Evolutionary conservation across 768 basidiomycete genomes (phyloP).

Genomic region (Crassisporium funariophilum): DNA sequence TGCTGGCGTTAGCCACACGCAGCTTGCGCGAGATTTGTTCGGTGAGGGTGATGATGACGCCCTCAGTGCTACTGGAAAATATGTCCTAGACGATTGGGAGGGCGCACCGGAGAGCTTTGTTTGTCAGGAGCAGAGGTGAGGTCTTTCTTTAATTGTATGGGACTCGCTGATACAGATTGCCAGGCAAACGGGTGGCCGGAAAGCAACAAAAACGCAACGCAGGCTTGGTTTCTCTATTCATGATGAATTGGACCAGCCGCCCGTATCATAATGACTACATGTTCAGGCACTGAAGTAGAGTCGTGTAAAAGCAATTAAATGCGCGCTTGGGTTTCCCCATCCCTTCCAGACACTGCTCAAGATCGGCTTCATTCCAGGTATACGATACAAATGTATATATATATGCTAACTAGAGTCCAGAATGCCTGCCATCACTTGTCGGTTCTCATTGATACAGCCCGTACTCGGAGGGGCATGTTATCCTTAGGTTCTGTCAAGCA

Average conservation of each 20-base stretch:
- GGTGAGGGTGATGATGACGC: constrained; percentile 72
- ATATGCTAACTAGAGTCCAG: too few relatives aligned
- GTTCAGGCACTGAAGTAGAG: too few relatives aligned
- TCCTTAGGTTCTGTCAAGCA: constrained; percentile 33
- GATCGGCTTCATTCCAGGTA: too few relatives aligned
- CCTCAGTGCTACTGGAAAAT: constrained; percentile 58
- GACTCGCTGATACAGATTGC: constrained; percentile 1
- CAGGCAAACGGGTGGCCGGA: constrained; percentile 86
- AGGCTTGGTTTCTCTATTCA: constrained; percentile 83
- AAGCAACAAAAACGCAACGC: constrained; percentile 87
- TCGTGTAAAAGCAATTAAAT: too few relatives aligned
- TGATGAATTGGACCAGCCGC: constrained; percentile 53
- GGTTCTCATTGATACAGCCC: constrained; percentile 14
- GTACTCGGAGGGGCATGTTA: constrained; percentile 37
- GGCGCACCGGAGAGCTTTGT: constrained; percentile 97
- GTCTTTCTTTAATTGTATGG: background rate
- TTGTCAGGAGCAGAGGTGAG: constrained; percentile 91
- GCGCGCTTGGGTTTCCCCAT: too few relatives aligned
- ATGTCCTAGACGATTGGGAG: constrained; percentile 93
- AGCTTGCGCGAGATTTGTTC: constrained; percentile 93
- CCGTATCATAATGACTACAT: constrained; percentile 15
- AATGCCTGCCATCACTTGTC: too few relatives aligned
- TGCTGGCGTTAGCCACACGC: constrained; percentile 95
- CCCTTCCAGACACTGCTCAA: too few relatives aligned
- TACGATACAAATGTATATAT: too few relatives aligned